Evolutionary conservation across 805 yeast genomes (phyloP), one percentile per base, ranked within the genome.

Genomic region (Saccharomycopsis sp.): DNA sequence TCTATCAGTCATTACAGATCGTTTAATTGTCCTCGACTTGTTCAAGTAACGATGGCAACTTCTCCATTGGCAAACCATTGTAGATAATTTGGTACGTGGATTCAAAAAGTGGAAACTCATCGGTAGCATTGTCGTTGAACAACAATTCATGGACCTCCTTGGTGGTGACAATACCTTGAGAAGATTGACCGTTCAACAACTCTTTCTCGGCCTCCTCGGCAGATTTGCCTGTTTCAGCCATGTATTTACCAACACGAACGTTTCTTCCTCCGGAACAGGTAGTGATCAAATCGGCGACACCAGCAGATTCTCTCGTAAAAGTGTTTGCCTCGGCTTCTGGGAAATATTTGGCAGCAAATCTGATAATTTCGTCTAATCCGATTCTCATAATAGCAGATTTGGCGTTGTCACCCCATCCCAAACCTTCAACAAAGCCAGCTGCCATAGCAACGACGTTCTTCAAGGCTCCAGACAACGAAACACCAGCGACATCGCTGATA

Each of bases 351-450:
- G 82, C 78, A 48, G 96, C 94, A 72, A 94, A 94, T 70, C 81
- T 81, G 71, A 91, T 87, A 68, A 88, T 89, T 76, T 94, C 99
- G 67, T 86, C 80, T 64, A 94, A 75, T 52, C 99, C 99, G 64
- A 92, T 87, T 76, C 99, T 83, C 91, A 92, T 95, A 67, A 94
- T 85, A 50, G 98, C 99, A 57, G 98, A 87, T 74, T 92, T 91
- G 63, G 99, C 98, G 71, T 94, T 94, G 74, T 91, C 97, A 72
- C 99, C 99, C 99, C 99, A 94, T 63, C 96, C 97, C 63, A 89
- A 80, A 66, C 99, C 99, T 73, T 90, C 96, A 62, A 92, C 98
- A 70, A 94, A 89, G 57, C 99, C 99, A 61, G 95, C 97, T 63
- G 97, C 95, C 68, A 91, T 77, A 41, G 99, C 99, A 62, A 92